phyloP scores from a whole-genome alignment of 805 yeast genomes.

The Candida odintsovae region DNA sequence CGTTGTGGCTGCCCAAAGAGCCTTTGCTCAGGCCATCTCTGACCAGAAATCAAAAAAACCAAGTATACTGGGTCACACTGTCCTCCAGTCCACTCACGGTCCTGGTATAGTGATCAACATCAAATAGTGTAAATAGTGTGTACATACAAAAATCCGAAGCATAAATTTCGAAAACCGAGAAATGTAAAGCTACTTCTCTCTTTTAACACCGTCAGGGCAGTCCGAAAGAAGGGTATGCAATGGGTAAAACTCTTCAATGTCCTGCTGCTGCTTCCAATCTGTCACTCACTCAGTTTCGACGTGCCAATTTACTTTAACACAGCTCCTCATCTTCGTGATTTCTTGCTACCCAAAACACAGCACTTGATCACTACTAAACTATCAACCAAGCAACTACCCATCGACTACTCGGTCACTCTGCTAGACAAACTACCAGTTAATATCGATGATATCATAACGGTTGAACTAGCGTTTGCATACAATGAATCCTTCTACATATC shows the following conservation, averaged over 20 bases:
- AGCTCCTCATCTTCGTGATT: not conserved
- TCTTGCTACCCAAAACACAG: not conserved
- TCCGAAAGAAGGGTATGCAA: not conserved
- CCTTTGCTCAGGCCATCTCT: conserved; percentile 47
- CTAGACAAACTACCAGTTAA: not conserved
- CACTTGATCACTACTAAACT: not conserved
- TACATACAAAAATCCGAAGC: not conserved
- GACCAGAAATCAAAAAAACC: conserved; percentile 63
- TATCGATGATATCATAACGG: not conserved
- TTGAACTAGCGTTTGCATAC: conserved; percentile 1
- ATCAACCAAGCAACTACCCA: not conserved
- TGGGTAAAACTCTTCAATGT: not conserved
- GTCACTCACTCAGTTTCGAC: not conserved
- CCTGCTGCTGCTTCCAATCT: not conserved
- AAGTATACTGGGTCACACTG: conserved; percentile 63
- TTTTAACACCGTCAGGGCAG: not conserved
- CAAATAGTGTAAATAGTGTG: not conserved
- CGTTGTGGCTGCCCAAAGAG: conserved; percentile 58
- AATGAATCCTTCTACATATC: conserved; percentile 11
- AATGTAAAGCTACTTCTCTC: not conserved
- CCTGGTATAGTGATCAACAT: conserved; percentile 67
- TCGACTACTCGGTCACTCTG: not conserved
- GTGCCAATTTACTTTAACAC: not conserved
- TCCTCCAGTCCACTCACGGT: conserved; percentile 65
- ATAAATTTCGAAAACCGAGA: not conserved